Base-by-base conservation (phyloP, 2,329 filamentous ascomycete genomes). In the Cryphonectria naterciae region DNA sequence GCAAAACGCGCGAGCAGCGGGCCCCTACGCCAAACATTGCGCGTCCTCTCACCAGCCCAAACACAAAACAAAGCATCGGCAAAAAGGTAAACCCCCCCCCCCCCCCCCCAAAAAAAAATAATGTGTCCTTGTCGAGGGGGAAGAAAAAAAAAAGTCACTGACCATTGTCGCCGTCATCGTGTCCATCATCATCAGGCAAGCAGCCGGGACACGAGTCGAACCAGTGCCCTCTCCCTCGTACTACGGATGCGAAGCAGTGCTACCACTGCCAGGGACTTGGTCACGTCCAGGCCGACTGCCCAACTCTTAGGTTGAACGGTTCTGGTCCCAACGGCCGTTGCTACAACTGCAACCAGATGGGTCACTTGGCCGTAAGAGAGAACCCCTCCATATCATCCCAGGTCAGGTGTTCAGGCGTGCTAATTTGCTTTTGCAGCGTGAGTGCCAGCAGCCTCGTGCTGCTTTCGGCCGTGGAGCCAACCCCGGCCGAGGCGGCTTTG, bases 201-300 rank as follows among this genome's bases (percentile, higher is more conserved):
- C 92, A 95, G 85, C 93, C 93, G 89, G 92, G 94, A 81, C 96
- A 99, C 84, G 96, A 99, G 86, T 98, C 95, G 76, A 98, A 97
- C 85, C 93, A 92, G 82, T 99, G 96, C 88, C 96, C 96, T 77
- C 91, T 95, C 80, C 96, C 96, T 79, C 92, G 96, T 83, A 98
- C 95, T 73, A 98, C 96, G 75, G 96, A 99, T 85, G 94, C 94
- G 68, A 99, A 99, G 91, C 96, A 99, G 88, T 99, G 96, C 90
- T 99, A 99, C 83, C 96, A 98, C 86, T 99, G 96, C 88, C 96
- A 98, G 87, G 96, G 96, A 72, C 89, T 98, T 73, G 96, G 96
- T 76, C 96, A 99, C 81, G 96, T 99, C 78, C 96, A 99, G 87
- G 96, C 96, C 77, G 96, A 99, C 83, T 99, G 96, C 89, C 96